Evolutionary conservation across 2,329 filamentous ascomycete species (phyloP).

Genomic region (Fusarium sp.): DNA sequence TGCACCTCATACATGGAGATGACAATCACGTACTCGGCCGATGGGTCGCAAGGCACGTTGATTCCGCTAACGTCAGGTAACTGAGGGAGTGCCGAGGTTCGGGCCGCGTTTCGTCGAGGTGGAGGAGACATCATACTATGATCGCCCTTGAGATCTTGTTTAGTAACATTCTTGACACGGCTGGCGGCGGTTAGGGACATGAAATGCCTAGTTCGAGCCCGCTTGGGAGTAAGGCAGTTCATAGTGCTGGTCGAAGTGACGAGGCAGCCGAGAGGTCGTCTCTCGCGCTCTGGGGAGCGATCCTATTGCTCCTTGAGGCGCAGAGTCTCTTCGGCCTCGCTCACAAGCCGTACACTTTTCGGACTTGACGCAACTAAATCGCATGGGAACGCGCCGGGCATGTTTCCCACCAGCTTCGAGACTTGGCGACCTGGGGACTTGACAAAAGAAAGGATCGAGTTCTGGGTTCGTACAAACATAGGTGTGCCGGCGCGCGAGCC

Average conservation of each 20-base stretch:
- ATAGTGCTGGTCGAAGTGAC: conserved; percentile 45
- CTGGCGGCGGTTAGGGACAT: conserved; percentile 61
- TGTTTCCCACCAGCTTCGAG: conserved; percentile 30
- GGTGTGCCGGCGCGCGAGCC: conserved; percentile 77
- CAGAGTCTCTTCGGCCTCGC: conserved; percentile 40
- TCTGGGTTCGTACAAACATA: conserved; percentile 68
- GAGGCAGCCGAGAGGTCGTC: conserved; percentile 25
- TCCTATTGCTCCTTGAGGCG: conserved; percentile 47
- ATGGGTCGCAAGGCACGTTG: conserved; percentile 67
- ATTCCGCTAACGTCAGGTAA: conserved; percentile 80
- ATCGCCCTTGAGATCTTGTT: conserved; percentile 63
- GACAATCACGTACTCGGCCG: conserved; percentile 86
- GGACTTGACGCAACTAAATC: conserved; percentile 48
- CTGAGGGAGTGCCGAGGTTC: conserved; percentile 78
- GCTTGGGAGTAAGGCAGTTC: conserved; percentile 47
- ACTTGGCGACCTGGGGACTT: conserved; percentile 40
- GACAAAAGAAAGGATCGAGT: conserved; percentile 51
- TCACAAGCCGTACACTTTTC: conserved; percentile 60
- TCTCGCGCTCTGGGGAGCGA: conserved; percentile 36
- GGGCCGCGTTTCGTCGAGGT: conserved; percentile 72
- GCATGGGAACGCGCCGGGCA: conserved; percentile 48
- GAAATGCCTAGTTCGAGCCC: conserved; percentile 46
- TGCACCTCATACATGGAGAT: conserved; percentile 99
- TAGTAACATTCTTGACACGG: conserved; percentile 61
- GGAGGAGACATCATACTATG: conserved; percentile 60